Percentiles rank a stretch among this genome's conserved stretches.
These are phyloP conservation scores for Penicillium sp. DNA, from an alignment of 2,329 filamentous ascomycete species.

Conservation along the genomic window DNA sequence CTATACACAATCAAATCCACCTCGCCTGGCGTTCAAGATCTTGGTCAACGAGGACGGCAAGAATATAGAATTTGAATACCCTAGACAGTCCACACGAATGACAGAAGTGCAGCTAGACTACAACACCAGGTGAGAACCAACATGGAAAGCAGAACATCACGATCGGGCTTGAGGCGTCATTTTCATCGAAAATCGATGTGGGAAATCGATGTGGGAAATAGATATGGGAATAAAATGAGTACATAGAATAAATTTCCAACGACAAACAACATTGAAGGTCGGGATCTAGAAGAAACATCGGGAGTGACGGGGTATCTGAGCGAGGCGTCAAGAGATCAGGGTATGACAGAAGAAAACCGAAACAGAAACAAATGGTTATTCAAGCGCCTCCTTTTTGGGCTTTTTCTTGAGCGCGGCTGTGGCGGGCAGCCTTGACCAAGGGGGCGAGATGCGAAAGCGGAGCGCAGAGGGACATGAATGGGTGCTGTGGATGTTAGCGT, in stretches of 20 bases:
- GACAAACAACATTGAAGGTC: slow-evolving; percentile 19
- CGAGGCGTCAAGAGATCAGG: slow-evolving; percentile 33
- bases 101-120: slow-evolving; percentile 15
- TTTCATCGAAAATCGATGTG: slow-evolving; percentile 21
- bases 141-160: background rate
- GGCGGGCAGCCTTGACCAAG: slow-evolving; percentile 80
- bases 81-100: background rate
- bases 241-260: slow-evolving; percentile 16
- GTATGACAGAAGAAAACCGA: slow-evolving; percentile 24
- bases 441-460: slow-evolving; percentile 78
- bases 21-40: background rate
- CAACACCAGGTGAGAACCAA: background rate
- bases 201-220: slow-evolving; percentile 1
- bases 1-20: background rate
- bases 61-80: too few species aligned
- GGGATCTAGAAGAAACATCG: slow-evolving; percentile 27
- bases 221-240: slow-evolving; percentile 12
- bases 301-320: slow-evolving; percentile 32
- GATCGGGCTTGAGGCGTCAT: background rate
- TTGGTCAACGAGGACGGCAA: background rate
- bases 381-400: slow-evolving; percentile 61
- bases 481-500: slow-evolving; percentile 58
- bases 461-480: slow-evolving; percentile 77
- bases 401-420: slow-evolving; percentile 84
- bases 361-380: slow-evolving; percentile 14